Evolutionary conservation across 805 yeast genomes (phyloP), one percentile per base, ranked within the genome.

Genomic region (Soucietia sequanensis): DNA sequence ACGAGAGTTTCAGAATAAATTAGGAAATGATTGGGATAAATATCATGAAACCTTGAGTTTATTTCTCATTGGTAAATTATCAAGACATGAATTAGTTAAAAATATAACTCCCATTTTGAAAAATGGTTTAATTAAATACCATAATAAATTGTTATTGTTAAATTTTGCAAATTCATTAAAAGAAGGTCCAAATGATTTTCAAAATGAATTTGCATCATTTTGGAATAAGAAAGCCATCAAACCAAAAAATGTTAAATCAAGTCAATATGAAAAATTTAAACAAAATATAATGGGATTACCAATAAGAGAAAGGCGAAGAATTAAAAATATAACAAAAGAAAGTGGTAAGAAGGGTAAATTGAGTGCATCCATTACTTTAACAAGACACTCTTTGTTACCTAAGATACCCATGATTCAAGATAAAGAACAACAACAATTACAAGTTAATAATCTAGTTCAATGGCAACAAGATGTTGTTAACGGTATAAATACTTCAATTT

Each of bases 381-480:
- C 87, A 1, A 70, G 91, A 55, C 83, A 84, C 50, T 76, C 87
- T 0, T 62, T 80, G 52, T 69, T 83, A 32, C 97, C 98, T 1
- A 85, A 84, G 49, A 80, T 91, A 15, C 99, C 99, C 3, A 79
- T 81, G 53, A 80, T 76, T 25, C 75, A 73, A 37, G 76, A 68
- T 35, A 64, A 60, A 38, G 72, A 62, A 35, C 69, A 68, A 41
- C 73, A 64, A 42, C 72, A 59, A 40, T 46, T 59, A 31, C 71
- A 65, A 35, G 72, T 66, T 19, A 67, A 65, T 35, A 77, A 76
- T 46, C 74, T 86, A 22, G 74, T 80, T 20, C 83, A 83, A 47
- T 89, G 96, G 91, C 87, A 95, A 15, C 96, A 90, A 57, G 98
- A 93, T 53, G 86, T 93, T 12, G 74, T 83, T 35, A 89, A 83